Evolutionary conservation across 2,329 filamentous ascomycete genomes (phyloP), one percentile per base, ranked within the genome.

Genomic region (Aspergillus felis): DNA sequence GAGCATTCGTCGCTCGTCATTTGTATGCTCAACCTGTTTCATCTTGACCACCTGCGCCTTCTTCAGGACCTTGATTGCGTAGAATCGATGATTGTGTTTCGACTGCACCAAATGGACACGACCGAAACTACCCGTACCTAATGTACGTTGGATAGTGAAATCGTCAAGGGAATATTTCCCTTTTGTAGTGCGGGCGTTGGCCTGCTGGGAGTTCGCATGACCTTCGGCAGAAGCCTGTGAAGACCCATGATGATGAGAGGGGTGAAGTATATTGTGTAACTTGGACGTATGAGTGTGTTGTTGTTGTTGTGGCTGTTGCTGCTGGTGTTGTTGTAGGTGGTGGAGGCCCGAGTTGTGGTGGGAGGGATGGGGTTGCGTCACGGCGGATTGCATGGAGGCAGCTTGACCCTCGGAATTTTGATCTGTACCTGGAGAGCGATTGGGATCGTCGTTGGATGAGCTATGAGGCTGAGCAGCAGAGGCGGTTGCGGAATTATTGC

Each of bases 11-110:
- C 94, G 85, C 80, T 99, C 94, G 76, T 99, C 94, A 71, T 99
- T 99, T 65, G 94, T 99, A 79, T 99, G 94, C 78, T 99, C 94
- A 59, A 99, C 92, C 78, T 99, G 94, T 84, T 99, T 99, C 94
- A 99, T 97, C 81, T 96, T 96, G 76, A 99, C 92, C 55, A 99
- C 93, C 78, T 99, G 94, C 51, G 88, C 88, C 83, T 99, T 99
- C 77, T 99, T 99, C 77, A 99, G 80, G 64, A 99, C 94, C 80
- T 99, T 99, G 77, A 99, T 88, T 49, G 94, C 94, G 78, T 99
- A 99, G 81, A 92, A 99, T 61, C 94, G 88, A 78, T 96, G 90
- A 76, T 99, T 99, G 79, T 99, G 94, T 77, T 92, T 94, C 64
- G 92, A 97, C 78, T 97, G 94, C 54, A 97, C 94, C 59, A 99